Percentiles rank a stretch among this genome's conserved stretches.
Conservation (phyloP, 768 basidiomycete species). For the Lepiota brunneoincarnata region DNA sequence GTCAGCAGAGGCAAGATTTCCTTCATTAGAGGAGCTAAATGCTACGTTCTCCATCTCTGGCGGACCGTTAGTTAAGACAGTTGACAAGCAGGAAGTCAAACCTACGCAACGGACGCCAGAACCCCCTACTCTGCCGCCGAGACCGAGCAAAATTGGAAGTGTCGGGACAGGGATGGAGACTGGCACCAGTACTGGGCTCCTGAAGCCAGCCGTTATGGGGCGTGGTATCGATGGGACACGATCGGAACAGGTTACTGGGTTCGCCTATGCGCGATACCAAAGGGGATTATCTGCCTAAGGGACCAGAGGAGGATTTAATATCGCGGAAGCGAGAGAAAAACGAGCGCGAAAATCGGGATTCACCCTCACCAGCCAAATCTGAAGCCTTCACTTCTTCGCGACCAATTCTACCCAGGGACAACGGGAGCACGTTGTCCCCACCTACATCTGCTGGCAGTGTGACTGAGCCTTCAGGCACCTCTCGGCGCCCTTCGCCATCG, state of each 20-base stretch:
- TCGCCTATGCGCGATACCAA: conserved; percentile 44
- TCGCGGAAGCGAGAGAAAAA: not conserved
- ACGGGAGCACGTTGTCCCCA: not conserved
- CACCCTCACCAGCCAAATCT: not conserved
- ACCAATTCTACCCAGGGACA: not conserved
- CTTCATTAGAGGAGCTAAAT: conserved; percentile 84
- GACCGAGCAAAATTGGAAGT: conserved; percentile 9
- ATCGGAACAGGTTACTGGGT: conserved; percentile 56
- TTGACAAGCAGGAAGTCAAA: not conserved
- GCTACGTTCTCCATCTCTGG: conserved; percentile 30
- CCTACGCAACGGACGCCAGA: not conserved
- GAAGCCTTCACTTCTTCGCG: not conserved
- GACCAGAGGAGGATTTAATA: not conserved
- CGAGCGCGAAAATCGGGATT: not conserved
- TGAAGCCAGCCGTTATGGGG: conserved; percentile 20
- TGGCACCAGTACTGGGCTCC: conserved; percentile 10
- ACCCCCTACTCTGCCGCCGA: not conserved
- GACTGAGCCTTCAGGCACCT: not conserved
- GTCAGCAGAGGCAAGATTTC: conserved; percentile 73
- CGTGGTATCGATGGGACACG: conserved; percentile 38
- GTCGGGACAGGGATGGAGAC: conserved; percentile 17
- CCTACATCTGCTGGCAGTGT: not conserved
- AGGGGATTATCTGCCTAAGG: conserved; percentile 16
- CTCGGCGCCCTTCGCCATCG: not conserved
- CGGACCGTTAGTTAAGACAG: conserved; percentile 2